A percentile compares a stretch with the other conserved stretches of the same genome.
These are phyloP conservation scores for Austroboletus eburneus DNA, from an alignment of 768 basidiomycete species.

Conservation along the genomic window DNA sequence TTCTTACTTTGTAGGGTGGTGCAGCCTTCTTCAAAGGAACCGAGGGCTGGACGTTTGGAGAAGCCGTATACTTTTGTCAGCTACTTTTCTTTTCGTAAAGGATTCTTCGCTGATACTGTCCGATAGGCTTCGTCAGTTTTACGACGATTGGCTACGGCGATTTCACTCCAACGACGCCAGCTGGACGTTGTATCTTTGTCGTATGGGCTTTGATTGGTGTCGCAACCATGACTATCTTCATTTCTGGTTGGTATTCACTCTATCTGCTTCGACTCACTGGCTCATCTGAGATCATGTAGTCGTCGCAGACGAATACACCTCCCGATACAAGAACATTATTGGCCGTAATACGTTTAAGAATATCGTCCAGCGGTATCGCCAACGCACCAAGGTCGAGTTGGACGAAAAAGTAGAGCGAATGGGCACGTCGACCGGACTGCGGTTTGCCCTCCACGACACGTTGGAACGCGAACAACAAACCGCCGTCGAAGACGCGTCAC, in stretches of 20 bases:
- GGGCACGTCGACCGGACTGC: slow-evolving; percentile 1
- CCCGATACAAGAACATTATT: slow-evolving; percentile 57
- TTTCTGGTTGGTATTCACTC: slow-evolving; percentile 49
- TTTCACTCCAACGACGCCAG: slow-evolving; percentile 53
- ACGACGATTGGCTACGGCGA: slow-evolving; percentile 76
- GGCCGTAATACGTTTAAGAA: slow-evolving; percentile 42
- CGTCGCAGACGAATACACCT: slow-evolving; percentile 61
- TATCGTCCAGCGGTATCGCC: slow-evolving; percentile 44
- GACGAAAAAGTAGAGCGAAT: slow-evolving; percentile 10
- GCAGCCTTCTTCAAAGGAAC: slow-evolving; percentile 64
- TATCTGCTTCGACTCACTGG: neutral
- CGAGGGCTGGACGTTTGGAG: slow-evolving; percentile 63
- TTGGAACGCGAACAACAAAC: slow-evolving; percentile 1
- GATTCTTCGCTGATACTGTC: neutral
- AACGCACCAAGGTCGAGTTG: slow-evolving; percentile 18
- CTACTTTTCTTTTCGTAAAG: neutral
- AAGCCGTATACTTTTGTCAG: slow-evolving; percentile 71
- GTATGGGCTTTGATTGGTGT: slow-evolving; percentile 78
- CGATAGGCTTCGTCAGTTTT: slow-evolving; percentile 65
- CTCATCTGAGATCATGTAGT: slow-evolving; percentile 35
- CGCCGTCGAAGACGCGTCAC: neutral
- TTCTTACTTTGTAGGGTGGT: slow-evolving; percentile 63
- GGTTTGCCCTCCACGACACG: neutral
- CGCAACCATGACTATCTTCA: slow-evolving; percentile 68
- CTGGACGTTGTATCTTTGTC: slow-evolving; percentile 73